Percentiles rank a stretch among this genome's conserved stretches.
phyloP scores from a whole-genome alignment of 1,284 basidiomycete genomes.

The Ustilago hordei region DNA sequence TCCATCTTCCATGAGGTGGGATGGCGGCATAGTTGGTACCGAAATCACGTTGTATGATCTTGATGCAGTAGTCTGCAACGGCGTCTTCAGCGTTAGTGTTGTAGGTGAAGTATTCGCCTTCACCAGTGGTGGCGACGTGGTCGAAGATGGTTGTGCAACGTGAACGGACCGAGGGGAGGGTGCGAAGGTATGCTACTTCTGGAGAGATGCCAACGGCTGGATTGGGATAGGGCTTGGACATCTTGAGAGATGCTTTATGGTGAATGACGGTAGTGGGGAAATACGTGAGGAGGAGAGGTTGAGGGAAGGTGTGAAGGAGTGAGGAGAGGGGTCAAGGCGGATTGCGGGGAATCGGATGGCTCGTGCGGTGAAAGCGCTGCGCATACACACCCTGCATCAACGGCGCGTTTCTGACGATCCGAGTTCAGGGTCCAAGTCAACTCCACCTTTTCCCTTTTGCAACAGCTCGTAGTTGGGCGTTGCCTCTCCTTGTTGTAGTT shows the following conservation, averaged over 20 bases:
- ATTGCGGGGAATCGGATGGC: slow-evolving; percentile 18
- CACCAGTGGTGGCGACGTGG: slow-evolving; percentile 76
- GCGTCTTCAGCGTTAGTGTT: slow-evolving; percentile 79
- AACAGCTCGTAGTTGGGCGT: neutral
- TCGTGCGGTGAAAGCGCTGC: slow-evolving; percentile 18
- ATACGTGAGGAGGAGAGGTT: neutral
- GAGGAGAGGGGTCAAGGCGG: neutral
- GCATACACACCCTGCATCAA: neutral
- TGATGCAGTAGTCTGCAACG: slow-evolving; percentile 83
- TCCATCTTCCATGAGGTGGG: slow-evolving; percentile 89
- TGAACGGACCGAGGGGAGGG: slow-evolving; percentile 86
- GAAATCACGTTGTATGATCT: slow-evolving; percentile 89
- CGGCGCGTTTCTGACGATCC: slow-evolving; percentile 28
- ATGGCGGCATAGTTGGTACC: slow-evolving; percentile 80
- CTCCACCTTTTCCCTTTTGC: neutral
- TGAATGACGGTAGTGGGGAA: neutral
- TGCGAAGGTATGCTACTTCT: slow-evolving; percentile 76
- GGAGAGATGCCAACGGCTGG: slow-evolving; percentile 13
- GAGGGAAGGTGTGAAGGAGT: neutral
- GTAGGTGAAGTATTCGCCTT: slow-evolving; percentile 86
- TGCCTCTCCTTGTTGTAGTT: neutral
- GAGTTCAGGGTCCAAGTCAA: slow-evolving; percentile 28
- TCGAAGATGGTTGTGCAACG: slow-evolving; percentile 81
- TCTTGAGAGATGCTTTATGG: neutral
- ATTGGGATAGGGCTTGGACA: neutral